Evolutionary conservation across 805 yeast genomes (phyloP), one percentile per base, ranked within the genome.

Genomic region (Candida palmyrensis): DNA sequence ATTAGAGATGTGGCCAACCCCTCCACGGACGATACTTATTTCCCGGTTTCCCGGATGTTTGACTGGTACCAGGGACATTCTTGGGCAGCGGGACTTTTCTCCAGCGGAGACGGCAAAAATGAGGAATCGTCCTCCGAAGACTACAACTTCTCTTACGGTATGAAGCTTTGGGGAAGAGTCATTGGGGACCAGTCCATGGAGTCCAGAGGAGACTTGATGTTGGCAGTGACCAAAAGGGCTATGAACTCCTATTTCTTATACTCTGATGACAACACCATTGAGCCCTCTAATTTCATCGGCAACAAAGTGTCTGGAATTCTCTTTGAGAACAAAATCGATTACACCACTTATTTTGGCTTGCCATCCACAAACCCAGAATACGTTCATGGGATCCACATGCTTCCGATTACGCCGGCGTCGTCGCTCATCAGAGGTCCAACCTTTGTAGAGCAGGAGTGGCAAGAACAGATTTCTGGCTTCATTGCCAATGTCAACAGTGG

Each of bases 21-120:
- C 9, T 60, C 68, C 9, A 60, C 59, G 28, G 56, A 60, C 5
- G 89, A 82, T 45, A 43, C 55, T 3, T 71, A 62, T 45, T 82
- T 81, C 66, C 88, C 88, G n/a, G 80, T 74, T 5, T 80, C 71
- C 30, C 69, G 89, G 55, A 70, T 76, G 37, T 82, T 81, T 55
- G 86, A 80, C 49, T 82, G 86, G 87, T 82, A 59, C 51, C 71
- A 72, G 39, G 89, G 89, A 1, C 88, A 82, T 49, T 79, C 88
- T 0, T 81, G 83, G 80, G 89, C 89, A 1, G 76, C 77, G 44
- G 89, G 90, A 3, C 61, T 82, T 18, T 79, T 74, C 45, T 68
- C 72, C 20, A 66, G 77, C 45, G 83, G 82, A 7, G 89, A 82
- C 51, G 89, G 90, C 28, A 77, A 78, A 43, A 82, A 82, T 52